Conservation (phyloP, 257 asterid species). For the Solanum corneliomulleri region DNA sequence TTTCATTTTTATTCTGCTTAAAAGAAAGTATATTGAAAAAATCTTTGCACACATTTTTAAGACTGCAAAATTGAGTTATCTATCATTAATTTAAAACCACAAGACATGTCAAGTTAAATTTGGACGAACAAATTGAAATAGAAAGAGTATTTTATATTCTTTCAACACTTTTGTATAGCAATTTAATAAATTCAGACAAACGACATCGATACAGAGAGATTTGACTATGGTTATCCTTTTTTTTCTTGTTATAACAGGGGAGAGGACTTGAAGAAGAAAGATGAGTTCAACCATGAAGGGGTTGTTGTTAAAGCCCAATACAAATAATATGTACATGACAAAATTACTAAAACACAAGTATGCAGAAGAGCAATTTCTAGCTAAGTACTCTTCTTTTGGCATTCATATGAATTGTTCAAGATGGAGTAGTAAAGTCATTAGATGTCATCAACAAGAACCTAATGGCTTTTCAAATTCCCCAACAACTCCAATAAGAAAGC, state of each 20-base stretch:
- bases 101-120: not conserved
- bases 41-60: not conserved
- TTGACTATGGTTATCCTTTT: not conserved
- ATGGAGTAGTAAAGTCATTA: slow-evolving; percentile 16
- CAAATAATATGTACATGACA: slow-evolving; percentile 20
- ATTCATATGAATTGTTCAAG: slow-evolving; percentile 6
- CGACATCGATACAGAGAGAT: not conserved
- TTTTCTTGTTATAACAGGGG: not conserved
- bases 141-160: not conserved
- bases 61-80: no score
- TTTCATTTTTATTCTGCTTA: not conserved
- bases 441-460: slow-evolving; percentile 10
- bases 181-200: not conserved
- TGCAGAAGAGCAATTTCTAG: slow-evolving; percentile 13
- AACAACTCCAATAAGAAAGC: not conserved
- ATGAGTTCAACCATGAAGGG: slow-evolving; percentile 31
- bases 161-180: not conserved
- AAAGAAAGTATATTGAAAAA: not conserved
- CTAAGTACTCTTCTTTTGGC: slow-evolving; percentile 3
- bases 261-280: slow-evolving; percentile 13
- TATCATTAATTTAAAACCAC: no score
- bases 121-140: no score
- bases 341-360: slow-evolving; percentile 23
- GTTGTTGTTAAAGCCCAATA: slow-evolving; percentile 29
- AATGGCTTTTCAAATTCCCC: slow-evolving; percentile 15